A percentile compares a stretch with the other conserved stretches of the same genome.
Evolutionary conservation across 208 protist genomes (phyloP).

Genomic region (Endotrypanum monterogeii): DNA sequence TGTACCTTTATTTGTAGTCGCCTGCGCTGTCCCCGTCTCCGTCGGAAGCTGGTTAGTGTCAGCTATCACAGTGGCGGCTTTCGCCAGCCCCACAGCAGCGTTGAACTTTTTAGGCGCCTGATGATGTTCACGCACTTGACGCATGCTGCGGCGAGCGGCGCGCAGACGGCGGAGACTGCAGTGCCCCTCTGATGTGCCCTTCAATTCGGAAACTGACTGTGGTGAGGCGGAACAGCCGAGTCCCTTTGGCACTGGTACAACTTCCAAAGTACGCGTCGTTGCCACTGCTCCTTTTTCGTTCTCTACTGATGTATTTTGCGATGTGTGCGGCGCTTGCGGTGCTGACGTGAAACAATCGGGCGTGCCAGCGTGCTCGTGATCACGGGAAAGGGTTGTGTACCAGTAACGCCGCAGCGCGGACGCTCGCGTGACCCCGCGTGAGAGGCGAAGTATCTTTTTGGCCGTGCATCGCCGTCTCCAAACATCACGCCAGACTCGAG

Average conservation of each 20-base stretch:
- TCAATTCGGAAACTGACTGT: neutral
- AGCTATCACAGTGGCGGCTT: neutral
- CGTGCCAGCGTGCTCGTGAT: neutral
- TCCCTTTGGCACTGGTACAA: neutral
- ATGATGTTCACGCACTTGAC: neutral
- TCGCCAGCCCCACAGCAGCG: no score
- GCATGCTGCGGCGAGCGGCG: slow-evolving; percentile 4
- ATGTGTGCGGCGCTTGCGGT: neutral
- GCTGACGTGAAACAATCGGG: neutral
- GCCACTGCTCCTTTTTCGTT: neutral
- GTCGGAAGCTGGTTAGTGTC: neutral
- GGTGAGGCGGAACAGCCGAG: neutral
- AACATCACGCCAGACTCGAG: slow-evolving; percentile 8
- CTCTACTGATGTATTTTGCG: neutral
- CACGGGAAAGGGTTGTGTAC: slow-evolving; percentile 15
- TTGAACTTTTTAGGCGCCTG: neutral
- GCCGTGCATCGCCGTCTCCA: slow-evolving; percentile 27
- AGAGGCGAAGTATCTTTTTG: slow-evolving; percentile 17
- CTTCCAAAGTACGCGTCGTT: neutral
- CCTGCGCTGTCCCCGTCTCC: neutral
- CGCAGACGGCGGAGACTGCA: slow-evolving; percentile 9
- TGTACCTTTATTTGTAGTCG: neutral
- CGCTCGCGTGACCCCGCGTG: slow-evolving; percentile 16
- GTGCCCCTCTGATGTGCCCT: neutral
- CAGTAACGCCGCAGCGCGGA: slow-evolving; percentile 26